A percentile compares a stretch with the other conserved stretches of the same genome.
phyloP scores from a whole-genome alignment of 2,329 filamentous ascomycete species.

The Aspergillus sp. region DNA sequence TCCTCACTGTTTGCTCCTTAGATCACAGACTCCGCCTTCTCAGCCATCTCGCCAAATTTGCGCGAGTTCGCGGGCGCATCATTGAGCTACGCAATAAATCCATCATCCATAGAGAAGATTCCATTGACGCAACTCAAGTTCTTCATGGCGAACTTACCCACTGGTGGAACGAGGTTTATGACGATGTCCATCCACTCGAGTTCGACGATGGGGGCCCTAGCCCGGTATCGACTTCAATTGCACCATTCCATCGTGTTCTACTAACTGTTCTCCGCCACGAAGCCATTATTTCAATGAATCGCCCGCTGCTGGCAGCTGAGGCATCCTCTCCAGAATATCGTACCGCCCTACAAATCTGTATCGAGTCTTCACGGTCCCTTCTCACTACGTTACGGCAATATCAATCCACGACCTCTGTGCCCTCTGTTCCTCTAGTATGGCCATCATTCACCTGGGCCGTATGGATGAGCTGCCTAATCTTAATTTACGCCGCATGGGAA shows the following conservation, averaged over 20 bases:
- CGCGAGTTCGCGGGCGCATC: constrained; percentile 52
- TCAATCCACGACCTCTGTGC: constrained; percentile 10
- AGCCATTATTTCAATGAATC: constrained; percentile 52
- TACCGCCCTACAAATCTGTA: constrained; percentile 52
- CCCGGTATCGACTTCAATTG: constrained; percentile 17
- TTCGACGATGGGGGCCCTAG: background rate
- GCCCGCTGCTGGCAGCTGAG: constrained; percentile 51
- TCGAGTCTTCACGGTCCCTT: constrained; percentile 51
- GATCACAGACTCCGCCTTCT: constrained; percentile 38
- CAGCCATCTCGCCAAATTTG: constrained; percentile 48
- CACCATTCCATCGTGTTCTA: constrained; percentile 42
- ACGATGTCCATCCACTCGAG: constrained; percentile 45
- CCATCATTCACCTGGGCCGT: constrained; percentile 55
- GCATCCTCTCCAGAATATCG: constrained; percentile 37
- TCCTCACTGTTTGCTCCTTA: background rate
- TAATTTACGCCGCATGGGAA: constrained; percentile 53
- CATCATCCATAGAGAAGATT: constrained; percentile 46
- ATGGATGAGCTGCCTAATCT: constrained; percentile 55
- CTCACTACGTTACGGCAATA: constrained; percentile 42
- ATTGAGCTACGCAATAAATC: constrained; percentile 56
- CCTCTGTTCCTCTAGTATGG: constrained; percentile 43
- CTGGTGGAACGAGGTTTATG: constrained; percentile 57
- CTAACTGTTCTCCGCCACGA: constrained; percentile 51
- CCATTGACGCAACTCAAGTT: constrained; percentile 46
- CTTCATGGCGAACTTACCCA: constrained; percentile 49